phyloP scores from a whole-genome alignment of 1,139 yeast genomes.

The Blastobotrys persicus region DNA sequence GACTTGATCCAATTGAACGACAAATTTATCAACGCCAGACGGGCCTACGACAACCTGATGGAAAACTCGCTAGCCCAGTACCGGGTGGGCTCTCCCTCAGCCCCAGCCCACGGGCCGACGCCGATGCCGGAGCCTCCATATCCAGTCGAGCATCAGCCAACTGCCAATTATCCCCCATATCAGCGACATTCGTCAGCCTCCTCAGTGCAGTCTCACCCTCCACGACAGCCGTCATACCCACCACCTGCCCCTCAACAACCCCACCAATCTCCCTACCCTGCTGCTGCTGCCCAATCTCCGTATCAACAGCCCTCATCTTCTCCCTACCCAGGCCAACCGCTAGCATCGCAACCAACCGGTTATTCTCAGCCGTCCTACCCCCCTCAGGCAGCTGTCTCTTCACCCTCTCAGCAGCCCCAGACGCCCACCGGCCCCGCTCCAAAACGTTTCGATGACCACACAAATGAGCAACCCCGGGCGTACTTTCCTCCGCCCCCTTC shows the following conservation, averaged over 20 bases:
- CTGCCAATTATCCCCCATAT: slow-evolving; percentile 17
- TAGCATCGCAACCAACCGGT: background rate
- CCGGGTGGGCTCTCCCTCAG: slow-evolving; percentile 18
- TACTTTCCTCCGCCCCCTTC: slow-evolving; percentile 2
- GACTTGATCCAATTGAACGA: slow-evolving; percentile 70
- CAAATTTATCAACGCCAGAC: slow-evolving; percentile 65
- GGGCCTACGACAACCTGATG: slow-evolving; percentile 65
- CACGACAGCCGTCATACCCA: slow-evolving; percentile 10
- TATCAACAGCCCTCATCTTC: slow-evolving; percentile 12
- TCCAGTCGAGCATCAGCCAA: slow-evolving; percentile 12
- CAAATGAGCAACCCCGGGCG: background rate
- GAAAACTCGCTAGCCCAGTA: slow-evolving; percentile 43
- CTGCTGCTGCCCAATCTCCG: slow-evolving; percentile 10
- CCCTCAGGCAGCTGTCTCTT: slow-evolving; percentile 9
- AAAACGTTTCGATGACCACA: slow-evolving; percentile 16
- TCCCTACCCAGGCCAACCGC: background rate
- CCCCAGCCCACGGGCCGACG: slow-evolving; percentile 6
- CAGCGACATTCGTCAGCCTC: slow-evolving; percentile 6
- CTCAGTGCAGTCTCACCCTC: slow-evolving; percentile 6
- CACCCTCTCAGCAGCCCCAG: slow-evolving; percentile 11
- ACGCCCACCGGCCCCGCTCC: slow-evolving; percentile 13
- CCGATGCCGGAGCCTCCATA: slow-evolving; percentile 18
- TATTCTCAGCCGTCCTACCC: slow-evolving; percentile 9
- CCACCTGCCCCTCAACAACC: slow-evolving; percentile 8
- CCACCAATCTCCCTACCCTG: slow-evolving; percentile 12